Conservation (phyloP, 345 rosid genomes). For the Boechera retrofracta region DNA sequence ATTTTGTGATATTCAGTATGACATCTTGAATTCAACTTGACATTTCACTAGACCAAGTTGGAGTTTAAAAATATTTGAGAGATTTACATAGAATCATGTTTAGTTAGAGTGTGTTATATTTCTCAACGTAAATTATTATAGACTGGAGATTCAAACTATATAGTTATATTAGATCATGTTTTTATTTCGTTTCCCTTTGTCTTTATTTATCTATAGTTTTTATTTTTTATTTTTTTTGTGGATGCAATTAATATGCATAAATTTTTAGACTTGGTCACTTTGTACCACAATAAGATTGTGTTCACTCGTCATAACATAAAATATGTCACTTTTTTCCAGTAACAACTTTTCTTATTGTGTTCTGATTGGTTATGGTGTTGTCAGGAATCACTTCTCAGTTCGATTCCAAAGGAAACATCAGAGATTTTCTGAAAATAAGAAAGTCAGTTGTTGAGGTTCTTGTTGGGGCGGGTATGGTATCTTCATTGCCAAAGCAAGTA, state of each 20-base stretch:
- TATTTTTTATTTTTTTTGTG: neutral
- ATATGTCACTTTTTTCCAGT: slow-evolving; percentile 11
- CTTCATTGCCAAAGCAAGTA: slow-evolving; percentile 81
- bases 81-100: slow-evolving; percentile 12
- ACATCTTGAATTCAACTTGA: slow-evolving; percentile 4
- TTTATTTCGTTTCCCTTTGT: neutral
- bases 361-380: slow-evolving; percentile 38
- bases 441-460: slow-evolving; percentile 70
- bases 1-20: neutral
- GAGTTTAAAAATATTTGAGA: neutral
- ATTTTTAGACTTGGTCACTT: slow-evolving; percentile 2
- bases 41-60: slow-evolving; percentile 1
- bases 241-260: neutral
- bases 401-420: slow-evolving; percentile 71
- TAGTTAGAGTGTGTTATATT: neutral
- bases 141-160: neutral
- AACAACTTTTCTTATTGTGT: slow-evolving; percentile 22
- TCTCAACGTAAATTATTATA: neutral
- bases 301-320: slow-evolving; percentile 2
- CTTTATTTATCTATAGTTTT: neutral
- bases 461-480: slow-evolving; percentile 76
- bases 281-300: neutral
- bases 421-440: slow-evolving; percentile 73
- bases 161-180: neutral
- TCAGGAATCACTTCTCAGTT: slow-evolving; percentile 86